Conservation (phyloP, 257 asterid species). For the Plantago major region DNA sequence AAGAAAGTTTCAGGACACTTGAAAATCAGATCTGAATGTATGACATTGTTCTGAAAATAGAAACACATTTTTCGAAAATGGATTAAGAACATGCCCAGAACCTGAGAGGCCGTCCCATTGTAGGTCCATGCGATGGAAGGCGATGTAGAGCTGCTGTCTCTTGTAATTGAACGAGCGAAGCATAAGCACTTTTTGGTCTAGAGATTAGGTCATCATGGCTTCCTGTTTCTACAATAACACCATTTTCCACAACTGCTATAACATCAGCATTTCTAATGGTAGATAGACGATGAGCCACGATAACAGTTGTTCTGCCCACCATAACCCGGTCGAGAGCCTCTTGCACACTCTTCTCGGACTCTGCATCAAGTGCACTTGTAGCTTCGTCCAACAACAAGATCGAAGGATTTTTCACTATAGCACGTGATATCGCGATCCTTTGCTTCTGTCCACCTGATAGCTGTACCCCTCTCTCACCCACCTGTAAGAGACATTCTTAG, state of each 20-base stretch:
- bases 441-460: constrained; percentile 98
- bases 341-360: constrained; percentile 90
- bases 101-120: constrained; percentile 66
- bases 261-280: constrained; percentile 85
- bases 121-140: constrained; percentile 60
- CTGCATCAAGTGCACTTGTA: constrained; percentile 97
- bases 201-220: constrained; percentile 89
- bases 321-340: constrained; percentile 96
- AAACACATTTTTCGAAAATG: no score
- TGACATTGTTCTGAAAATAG: no score
- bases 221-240: constrained; percentile 75
- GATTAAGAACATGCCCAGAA: constrained; percentile 4
- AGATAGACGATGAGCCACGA: constrained; percentile 92
- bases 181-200: constrained; percentile 67
- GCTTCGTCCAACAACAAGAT: constrained; percentile 91
- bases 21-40: no score
- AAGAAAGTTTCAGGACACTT: neutral
- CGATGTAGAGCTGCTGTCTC: constrained; percentile 63
- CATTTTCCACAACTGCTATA: constrained; percentile 81
- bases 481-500: constrained; percentile 36
- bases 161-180: constrained; percentile 85
- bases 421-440: constrained; percentile 88
- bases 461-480: constrained; percentile 98
- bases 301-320: constrained; percentile 87
- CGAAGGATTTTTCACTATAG: constrained; percentile 86